A percentile compares a stretch with the other conserved stretches of the same genome.
Conservation (phyloP, 2,329 filamentous ascomycete genomes). For the Neobulgaria alba region DNA sequence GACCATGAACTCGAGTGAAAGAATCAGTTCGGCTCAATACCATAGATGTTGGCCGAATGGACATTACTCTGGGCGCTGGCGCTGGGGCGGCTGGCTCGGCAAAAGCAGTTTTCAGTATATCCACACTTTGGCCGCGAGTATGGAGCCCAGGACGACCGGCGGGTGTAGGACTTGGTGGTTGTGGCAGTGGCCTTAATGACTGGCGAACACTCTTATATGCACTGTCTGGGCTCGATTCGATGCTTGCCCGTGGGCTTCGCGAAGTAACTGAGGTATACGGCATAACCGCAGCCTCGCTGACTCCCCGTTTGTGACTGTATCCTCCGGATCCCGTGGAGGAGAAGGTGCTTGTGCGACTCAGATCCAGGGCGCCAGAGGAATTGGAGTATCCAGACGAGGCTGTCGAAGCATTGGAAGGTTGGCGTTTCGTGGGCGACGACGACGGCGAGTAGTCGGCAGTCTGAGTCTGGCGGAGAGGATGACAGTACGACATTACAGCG, state of each 20-base stretch:
- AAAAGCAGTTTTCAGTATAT: constrained; percentile 47
- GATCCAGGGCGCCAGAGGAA: constrained; percentile 38
- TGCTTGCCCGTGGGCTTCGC: constrained; percentile 32
- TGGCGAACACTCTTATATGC: constrained; percentile 62
- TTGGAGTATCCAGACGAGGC: constrained; percentile 61
- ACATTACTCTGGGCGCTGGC: constrained; percentile 7
- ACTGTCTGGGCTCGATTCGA: constrained; percentile 40
- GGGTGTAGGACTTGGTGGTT: constrained; percentile 46
- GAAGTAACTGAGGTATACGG: constrained; percentile 40
- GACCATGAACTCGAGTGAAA: constrained; percentile 27
- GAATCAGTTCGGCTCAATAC: constrained; percentile 50
- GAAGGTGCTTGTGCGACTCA: constrained; percentile 58
- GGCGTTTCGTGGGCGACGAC: constrained; percentile 36
- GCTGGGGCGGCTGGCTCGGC: constrained; percentile 15
- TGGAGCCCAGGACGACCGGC: constrained; percentile 28
- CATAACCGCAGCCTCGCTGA: constrained; percentile 61
- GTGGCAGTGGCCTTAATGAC: constrained; percentile 66
- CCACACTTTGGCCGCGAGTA: constrained; percentile 47
- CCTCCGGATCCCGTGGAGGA: constrained; percentile 64
- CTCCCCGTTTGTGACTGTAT: constrained; percentile 61
- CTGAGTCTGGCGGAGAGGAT: constrained; percentile 49
- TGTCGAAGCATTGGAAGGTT: constrained; percentile 62
- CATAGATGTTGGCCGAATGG: constrained; percentile 49
- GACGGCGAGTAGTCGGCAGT: constrained; percentile 36
- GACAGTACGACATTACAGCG: constrained; percentile 46